Evolutionary conservation across 371 early-diverging fungal species (phyloP), one percentile per base, ranked within the genome.

Genomic region (Syncephalis fuscata): DNA sequence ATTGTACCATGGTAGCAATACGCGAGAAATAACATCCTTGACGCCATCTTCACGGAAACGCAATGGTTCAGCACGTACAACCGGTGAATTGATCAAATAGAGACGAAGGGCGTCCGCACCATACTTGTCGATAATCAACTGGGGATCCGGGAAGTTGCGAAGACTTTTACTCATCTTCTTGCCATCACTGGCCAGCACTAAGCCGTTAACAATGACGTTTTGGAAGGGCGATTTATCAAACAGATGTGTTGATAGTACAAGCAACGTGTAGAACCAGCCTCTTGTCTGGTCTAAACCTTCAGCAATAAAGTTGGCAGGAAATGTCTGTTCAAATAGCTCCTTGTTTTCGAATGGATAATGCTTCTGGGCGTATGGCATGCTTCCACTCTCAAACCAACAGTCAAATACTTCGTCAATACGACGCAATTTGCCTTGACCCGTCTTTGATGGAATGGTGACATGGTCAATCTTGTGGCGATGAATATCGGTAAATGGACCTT

Each of bases 201-300:
- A 73, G 44, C 99, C 99, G 66, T 91, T 96, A 51, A 92, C 98
- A 70, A 99, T 94, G 55, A 99, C 78, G 70, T 99, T 99, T 77
- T 93, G 93, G 70, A 91, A 98, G 24, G 99, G 92, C n/a, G 99
- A 93, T 57, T 80, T 74, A 63, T 91, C 86, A 60, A 98, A 96
- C 54, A 99, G 70, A 62, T 98, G 91, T n/a, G 96, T 93, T 37
- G 97, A 94, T 47, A 99, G 76, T 8, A 99, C 99, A 63, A 98
- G 74, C 21, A 99, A 77, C 21, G 99, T 98, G 68, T 99, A 99
- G 84, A 99, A 99, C 99, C 99, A 99, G 51, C 99, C 99, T 58
- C 99, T 85, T 46, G 99, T 99, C 74, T 99, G 99, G 66, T 99
- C 99, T 44, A 99, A 70, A 57, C 99, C 99, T 72, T 99, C 99